These are phyloP conservation scores for Fagopyrum homotropicum DNA, from an alignment of 148 eudicot genomes.

Conservation along the genomic window DNA sequence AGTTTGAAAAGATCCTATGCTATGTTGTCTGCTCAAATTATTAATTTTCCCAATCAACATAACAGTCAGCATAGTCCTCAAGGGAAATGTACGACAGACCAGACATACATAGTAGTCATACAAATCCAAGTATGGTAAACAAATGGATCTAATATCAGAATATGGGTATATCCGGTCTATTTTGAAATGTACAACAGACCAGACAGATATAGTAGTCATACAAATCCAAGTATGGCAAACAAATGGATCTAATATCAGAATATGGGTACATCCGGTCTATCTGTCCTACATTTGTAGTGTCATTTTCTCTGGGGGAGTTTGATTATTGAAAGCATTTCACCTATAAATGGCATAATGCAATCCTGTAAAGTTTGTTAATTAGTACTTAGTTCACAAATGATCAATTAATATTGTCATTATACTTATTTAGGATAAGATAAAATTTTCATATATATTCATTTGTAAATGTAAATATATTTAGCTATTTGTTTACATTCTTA, in stretches of 20 bases:
- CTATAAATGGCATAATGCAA: not conserved
- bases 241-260: not conserved
- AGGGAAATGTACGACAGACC: not conserved
- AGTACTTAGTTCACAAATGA: not conserved
- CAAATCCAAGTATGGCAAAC: not conserved
- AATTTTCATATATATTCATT: too few relatives aligned
- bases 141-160: not conserved
- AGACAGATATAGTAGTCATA: not conserved
- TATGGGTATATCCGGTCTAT: not conserved
- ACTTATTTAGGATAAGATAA: not conserved
- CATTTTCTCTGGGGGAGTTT: not conserved
- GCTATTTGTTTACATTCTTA: not conserved
- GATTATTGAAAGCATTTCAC: not conserved
- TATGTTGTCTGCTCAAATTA: not conserved
- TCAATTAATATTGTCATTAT: not conserved
- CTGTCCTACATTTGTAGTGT: not conserved
- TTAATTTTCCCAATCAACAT: not conserved
- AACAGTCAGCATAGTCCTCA: not conserved
- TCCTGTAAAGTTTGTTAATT: not conserved
- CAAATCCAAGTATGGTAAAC: not conserved
- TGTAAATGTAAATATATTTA: not conserved
- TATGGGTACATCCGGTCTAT: not conserved
- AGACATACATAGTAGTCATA: not conserved
- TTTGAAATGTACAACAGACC: not conserved
- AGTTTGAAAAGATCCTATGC: not conserved